phyloP scores from a whole-genome alignment of 768 basidiomycete species.

The Coprinellus micaceus region DNA sequence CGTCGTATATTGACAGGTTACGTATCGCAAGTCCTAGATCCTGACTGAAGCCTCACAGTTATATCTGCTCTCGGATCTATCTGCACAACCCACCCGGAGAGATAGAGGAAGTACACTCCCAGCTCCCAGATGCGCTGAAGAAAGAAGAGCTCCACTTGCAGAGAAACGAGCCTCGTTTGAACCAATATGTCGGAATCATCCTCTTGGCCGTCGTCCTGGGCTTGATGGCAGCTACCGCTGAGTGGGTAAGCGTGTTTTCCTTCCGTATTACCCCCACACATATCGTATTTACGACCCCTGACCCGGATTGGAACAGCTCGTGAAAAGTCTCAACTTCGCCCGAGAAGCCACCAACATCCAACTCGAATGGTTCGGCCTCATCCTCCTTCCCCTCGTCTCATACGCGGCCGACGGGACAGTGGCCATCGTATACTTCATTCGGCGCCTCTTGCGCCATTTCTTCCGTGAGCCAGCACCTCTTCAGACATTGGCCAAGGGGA shows the following conservation, averaged over 20 bases:
- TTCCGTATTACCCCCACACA: too few relatives aligned
- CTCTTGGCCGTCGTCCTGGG: conserved; percentile 51
- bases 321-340: conserved; percentile 60
- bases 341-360: conserved; percentile 38
- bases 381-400: conserved; percentile 68
- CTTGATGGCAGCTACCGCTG: conserved; percentile 66
- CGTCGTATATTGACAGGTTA: too few relatives aligned
- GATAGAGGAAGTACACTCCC: conserved; percentile 36
- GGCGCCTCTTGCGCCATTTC: conserved; percentile 12
- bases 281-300: not conserved
- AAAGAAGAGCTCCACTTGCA: conserved; percentile 35
- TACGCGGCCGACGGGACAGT: conserved; percentile 70
- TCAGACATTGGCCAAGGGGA: conserved; percentile 57
- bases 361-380: conserved; percentile 69
- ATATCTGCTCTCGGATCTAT: conserved; percentile 65
- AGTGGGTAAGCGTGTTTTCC: conserved; percentile 48
- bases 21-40: too few relatives aligned
- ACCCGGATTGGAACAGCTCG: conserved; percentile 39
- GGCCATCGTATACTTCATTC: conserved; percentile 54
- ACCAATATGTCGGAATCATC: conserved; percentile 57
- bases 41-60: too few relatives aligned
- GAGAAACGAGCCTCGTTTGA: conserved; percentile 49
- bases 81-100: conserved; percentile 69
- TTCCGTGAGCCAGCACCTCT: conserved; percentile 41
- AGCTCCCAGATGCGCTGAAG: conserved; percentile 43